Evolutionary conservation across 768 basidiomycete species (phyloP), one percentile per base, ranked within the genome.

Genomic region (Suillus plorans): DNA sequence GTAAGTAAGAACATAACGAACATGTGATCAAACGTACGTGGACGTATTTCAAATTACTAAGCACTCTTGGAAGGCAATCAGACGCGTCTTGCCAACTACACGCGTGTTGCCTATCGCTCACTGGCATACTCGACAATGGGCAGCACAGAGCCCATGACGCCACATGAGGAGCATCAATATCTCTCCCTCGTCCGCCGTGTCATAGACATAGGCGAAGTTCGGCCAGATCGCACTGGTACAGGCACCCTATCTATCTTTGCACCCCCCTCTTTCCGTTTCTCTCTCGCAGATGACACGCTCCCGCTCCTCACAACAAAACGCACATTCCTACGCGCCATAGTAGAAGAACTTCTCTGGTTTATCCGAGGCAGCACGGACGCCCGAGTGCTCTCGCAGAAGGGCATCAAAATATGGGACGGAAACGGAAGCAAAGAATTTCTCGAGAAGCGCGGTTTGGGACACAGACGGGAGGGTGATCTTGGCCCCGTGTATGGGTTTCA

Each of bases 401-500:
- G 94, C 60, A 85, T 99, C 66, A 92, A 92, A 76, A 99, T 99
- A 70, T 99, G 97, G 97, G 95, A 98, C 73, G 95, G 96, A 0
- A 99, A 99, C 68, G 97, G 94, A 9, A 90, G 90, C 4, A 86
- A 89, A 66, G 90, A 86, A 69, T 99, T 97, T 71, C 78, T 99
- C 39, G 92, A 95, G 72, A 84, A 84, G 64, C 82, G 93, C 22
- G 97, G 97, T 3, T 76, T 99, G n/a, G 84, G 83, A 0, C 89
- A 96, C 73, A 81, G 95, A 37, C 80, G 91, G 8, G 91, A 94
- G 73, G 97, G 97, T 5, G 97, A 99, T 74, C 78, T 99, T 5
- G 97, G 97, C 0, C 97, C 97, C 0, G 94, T 99, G 0, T 99
- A 99, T 73, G 96, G 96, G 0, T 97, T 97, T 73, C 95, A 96